Evolutionary conservation across 306 rosid genomes (phyloP).

Genomic region (Prunus mira): DNA sequence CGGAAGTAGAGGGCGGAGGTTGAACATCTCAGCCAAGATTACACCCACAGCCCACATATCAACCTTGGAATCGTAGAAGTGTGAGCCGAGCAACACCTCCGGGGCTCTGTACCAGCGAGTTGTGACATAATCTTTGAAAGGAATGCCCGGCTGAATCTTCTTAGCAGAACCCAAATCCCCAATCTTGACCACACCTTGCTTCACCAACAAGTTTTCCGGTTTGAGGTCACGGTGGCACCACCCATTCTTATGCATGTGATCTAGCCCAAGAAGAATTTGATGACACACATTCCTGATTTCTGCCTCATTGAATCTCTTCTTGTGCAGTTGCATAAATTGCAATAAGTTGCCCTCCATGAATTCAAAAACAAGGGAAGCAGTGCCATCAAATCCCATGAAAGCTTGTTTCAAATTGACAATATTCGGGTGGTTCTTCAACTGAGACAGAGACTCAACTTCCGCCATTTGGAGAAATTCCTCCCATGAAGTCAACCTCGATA

Average conservation of each 20-base stretch:
- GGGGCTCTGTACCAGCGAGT: not conserved
- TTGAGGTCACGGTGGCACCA: not conserved
- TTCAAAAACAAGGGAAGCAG: not conserved
- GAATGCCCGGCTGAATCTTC: not conserved
- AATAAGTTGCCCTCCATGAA: not conserved
- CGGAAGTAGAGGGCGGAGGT: not conserved
- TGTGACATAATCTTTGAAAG: not conserved
- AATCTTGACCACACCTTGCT: not conserved
- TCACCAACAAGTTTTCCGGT: not conserved
- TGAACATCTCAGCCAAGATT: not conserved
- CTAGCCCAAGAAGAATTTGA: not conserved
- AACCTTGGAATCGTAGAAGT: not conserved
- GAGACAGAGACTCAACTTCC: not conserved
- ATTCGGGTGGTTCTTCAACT: not conserved
- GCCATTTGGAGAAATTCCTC: not conserved
- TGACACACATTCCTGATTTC: not conserved
- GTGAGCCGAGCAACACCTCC: not conserved
- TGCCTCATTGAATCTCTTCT: not conserved
- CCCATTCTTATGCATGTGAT: not conserved
- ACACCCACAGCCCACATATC: constrained; percentile 2
- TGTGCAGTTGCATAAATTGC: not conserved
- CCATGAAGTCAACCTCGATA: not conserved
- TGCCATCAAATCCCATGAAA: not conserved
- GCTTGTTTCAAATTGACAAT: not conserved
- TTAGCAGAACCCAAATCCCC: not conserved